Evolutionary conservation across 257 asterid genomes (phyloP), one percentile per base, ranked within the genome.

Genomic region (Schizonepeta tenuifolia): DNA sequence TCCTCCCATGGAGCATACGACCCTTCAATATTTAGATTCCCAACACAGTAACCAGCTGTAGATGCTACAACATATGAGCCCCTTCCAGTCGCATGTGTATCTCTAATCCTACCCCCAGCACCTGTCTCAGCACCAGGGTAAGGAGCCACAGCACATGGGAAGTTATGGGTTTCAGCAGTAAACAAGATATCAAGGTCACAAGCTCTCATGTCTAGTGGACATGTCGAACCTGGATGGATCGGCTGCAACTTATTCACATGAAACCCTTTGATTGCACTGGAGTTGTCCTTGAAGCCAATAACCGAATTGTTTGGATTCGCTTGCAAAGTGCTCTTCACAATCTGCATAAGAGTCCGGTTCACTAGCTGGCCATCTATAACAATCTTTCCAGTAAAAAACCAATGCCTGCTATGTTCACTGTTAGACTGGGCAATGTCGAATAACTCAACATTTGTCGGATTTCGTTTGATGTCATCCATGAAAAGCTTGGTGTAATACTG

Each of bases 61-160:
- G 99, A 81, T 62, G 95, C 99, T 65, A 89, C 93, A 57, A 94
- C 96, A 81, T 76, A 85, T 7, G 98, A 94, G 47, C 99, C 99
- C 67, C 91, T 83, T 15, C 97, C 99, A 9, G 99, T 94, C 8
- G 99, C 99, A 81, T 91, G 97, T 3, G 99, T 94, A 76, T 94
- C 99, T 74, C 97, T 84, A 51, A 94, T 89, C 74, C 99, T 87
- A 24, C 97, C 97, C 31, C 99, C 99, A 14, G 96, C 99, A 44
- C 98, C 98, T 1, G 98, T 94, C 82, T 94, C 99, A 1, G 98
- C 99, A 59, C 99, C 98, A 28, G 99, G 99, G 78, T 91, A 94
- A 18, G 97, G 99, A 22, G 99, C 98, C 72, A 94, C 98, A 11
- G 95, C 99, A 85, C 98, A 94, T 44, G 97, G 98, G 75, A 94